Base-by-base conservation (phyloP, 192 early-diverging fungal species). In the Coemansia sp. region DNA sequence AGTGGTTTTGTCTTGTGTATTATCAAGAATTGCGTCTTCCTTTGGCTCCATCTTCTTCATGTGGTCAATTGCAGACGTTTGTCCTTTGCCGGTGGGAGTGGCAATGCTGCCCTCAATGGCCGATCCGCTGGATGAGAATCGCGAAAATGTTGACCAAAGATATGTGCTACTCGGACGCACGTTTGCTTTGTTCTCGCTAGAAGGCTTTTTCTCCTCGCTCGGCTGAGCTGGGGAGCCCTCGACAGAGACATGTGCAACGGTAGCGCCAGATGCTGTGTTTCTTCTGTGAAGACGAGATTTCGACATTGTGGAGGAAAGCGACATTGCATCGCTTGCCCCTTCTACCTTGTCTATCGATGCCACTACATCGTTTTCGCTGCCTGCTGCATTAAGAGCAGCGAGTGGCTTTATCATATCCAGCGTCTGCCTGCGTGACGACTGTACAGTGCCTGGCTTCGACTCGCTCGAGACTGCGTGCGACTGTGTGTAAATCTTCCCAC, bases 321-420 rank as follows among this genome's bases (percentile, higher is more conserved):
- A 16, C 57, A 7, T 53, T 19, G 16, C n/a, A 17, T 53, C 51
- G 51, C 20, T 38, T 11, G 51, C 13, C 5, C 55, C 5, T 19
- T 59, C 16, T 32, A 39, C 39, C 25, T 56, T 14, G 8, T 38
- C 54, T 40, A 5, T 17, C 7, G n/a, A 11, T 41, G 57, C n/a
- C 38, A 41, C 1, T 1, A 16, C 16, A 59, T 38, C 39, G 13
- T 38, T 59, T n/a, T 59, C 37, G 41, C 25, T 53, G 54, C 51
- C 38, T 8, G 59, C 7, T 11, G 19, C 25, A 22, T 6, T 63
- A n/a, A 13, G 19, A 2, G 68, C 16, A 10, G 65, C 61, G 37
- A 79, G 59, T 17, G 76, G 76, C 54, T 65, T 64, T 53, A 79
- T 65, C 61, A 79, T 67, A 22, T 51, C 48, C 50, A 79, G 57